A percentile compares a stretch with the other conserved stretches of the same genome.
These are phyloP conservation scores for Paramecium biaurelia DNA, from an alignment of 73 alveolate genomes.

Conservation along the genomic window DNA sequence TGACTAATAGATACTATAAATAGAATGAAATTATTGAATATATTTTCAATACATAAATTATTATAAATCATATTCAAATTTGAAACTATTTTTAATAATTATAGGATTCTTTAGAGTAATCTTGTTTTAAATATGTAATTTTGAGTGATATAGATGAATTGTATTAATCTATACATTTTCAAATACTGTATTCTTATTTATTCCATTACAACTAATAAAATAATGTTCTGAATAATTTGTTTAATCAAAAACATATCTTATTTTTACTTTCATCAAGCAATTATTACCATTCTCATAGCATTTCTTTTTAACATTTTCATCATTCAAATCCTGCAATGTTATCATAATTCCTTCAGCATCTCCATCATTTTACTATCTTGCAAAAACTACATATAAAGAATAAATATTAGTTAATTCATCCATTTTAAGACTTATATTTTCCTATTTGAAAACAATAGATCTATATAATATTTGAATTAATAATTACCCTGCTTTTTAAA, in stretches of 20 bases:
- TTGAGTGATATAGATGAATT: neutral
- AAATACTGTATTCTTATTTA: neutral
- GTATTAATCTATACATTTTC: neutral
- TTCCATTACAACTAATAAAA: neutral
- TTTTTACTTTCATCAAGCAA: neutral
- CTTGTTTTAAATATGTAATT: neutral
- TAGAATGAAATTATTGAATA: neutral
- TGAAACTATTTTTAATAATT: neutral
- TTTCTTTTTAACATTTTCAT: neutral
- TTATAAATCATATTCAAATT: neutral
- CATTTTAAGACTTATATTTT: neutral
- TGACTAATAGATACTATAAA: too few species aligned
- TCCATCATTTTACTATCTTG: neutral
- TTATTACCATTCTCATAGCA: neutral
- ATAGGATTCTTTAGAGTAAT: neutral
- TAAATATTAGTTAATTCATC: neutral
- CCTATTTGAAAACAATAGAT: neutral
- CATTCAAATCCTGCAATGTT: neutral
- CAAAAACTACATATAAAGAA: neutral
- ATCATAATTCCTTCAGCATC: slow-evolving; percentile 9
- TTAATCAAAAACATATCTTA: neutral
- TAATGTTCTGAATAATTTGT: neutral
- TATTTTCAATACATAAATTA: neutral
- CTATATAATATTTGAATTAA: neutral
- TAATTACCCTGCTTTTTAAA: slow-evolving; percentile 27